A percentile compares a stretch with the other conserved stretches of the same genome.
Conservation (phyloP, 2,329 filamentous ascomycete species). For the Ilyonectria destructans region DNA sequence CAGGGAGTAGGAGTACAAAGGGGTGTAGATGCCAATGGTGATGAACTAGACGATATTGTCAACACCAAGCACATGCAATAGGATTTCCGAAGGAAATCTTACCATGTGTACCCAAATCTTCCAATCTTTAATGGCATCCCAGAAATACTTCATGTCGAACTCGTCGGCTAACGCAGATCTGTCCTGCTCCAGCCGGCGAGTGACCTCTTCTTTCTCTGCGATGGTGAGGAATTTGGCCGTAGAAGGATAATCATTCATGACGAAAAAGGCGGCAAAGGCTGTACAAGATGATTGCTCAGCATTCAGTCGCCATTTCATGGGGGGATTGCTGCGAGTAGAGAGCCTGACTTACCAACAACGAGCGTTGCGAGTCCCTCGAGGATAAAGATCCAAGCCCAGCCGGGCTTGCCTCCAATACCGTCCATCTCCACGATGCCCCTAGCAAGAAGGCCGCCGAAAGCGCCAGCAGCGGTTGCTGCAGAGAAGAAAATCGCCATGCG, state of each 20-base stretch:
- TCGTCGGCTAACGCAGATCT: constrained; percentile 68
- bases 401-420: constrained; percentile 64
- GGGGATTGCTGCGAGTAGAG: not conserved
- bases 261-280: constrained; percentile 66
- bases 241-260: constrained; percentile 73
- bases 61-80: not conserved
- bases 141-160: constrained; percentile 70
- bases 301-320: constrained; percentile 7
- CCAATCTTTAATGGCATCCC: constrained; percentile 73
- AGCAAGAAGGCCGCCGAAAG: constrained; percentile 75
- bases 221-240: constrained; percentile 67
- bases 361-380: constrained; percentile 72
- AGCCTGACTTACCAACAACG: constrained; percentile 54
- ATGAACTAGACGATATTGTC: constrained; percentile 54
- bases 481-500: constrained; percentile 75
- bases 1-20: constrained; percentile 57
- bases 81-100: not conserved
- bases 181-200: constrained; percentile 61
- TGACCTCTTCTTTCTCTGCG: constrained; percentile 62
- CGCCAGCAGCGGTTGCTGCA: constrained; percentile 72
- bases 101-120: constrained; percentile 69
- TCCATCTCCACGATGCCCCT: constrained; percentile 73
- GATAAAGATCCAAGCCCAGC: constrained; percentile 89
- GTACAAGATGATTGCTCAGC: constrained; percentile 28
- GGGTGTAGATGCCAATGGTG: constrained; percentile 71